A percentile compares a stretch with the other conserved stretches of the same genome.
phyloP scores from a whole-genome alignment of 805 yeast genomes.

The Saturnispora zaruensis region DNA sequence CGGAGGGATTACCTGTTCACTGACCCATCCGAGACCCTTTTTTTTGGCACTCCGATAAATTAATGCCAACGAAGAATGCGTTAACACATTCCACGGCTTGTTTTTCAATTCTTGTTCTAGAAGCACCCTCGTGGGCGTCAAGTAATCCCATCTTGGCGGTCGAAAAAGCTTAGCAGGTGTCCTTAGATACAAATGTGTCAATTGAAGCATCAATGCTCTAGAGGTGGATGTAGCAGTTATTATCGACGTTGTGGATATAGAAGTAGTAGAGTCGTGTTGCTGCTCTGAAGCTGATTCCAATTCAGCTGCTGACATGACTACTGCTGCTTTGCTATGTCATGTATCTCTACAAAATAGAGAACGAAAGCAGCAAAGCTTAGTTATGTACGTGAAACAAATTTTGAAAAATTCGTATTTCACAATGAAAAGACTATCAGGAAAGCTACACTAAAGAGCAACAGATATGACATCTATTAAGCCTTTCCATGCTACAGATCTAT shows the following conservation, averaged over 20 bases:
- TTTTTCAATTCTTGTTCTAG: conserved; percentile 37
- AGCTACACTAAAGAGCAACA: not conserved
- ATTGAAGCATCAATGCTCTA: conserved; percentile 69
- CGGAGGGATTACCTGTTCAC: conserved; percentile 82
- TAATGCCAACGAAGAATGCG: conserved; percentile 76
- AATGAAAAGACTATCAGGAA: not conserved
- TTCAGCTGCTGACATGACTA: not conserved
- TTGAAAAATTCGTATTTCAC: not conserved
- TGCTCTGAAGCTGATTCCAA: not conserved
- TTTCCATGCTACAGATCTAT: conserved; percentile 78
- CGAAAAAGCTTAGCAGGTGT: conserved; percentile 80
- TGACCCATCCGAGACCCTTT: conserved; percentile 72
- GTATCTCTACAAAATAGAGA: not conserved
- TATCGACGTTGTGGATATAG: conserved; percentile 2
- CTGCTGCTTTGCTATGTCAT: not conserved
- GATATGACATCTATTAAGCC: conserved; percentile 83
- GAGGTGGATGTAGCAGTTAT: conserved; percentile 8
- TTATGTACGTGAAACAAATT: not conserved
- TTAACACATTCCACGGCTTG: conserved; percentile 46
- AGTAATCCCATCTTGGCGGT: conserved; percentile 83
- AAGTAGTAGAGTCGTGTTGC: not conserved
- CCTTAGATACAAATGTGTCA: conserved; percentile 69
- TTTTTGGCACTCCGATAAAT: conserved; percentile 58
- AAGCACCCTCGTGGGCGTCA: conserved; percentile 54
- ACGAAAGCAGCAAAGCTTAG: not conserved